phyloP scores from a whole-genome alignment of 352 stramenopile genomes.

The Globisporangium cystogenes region DNA sequence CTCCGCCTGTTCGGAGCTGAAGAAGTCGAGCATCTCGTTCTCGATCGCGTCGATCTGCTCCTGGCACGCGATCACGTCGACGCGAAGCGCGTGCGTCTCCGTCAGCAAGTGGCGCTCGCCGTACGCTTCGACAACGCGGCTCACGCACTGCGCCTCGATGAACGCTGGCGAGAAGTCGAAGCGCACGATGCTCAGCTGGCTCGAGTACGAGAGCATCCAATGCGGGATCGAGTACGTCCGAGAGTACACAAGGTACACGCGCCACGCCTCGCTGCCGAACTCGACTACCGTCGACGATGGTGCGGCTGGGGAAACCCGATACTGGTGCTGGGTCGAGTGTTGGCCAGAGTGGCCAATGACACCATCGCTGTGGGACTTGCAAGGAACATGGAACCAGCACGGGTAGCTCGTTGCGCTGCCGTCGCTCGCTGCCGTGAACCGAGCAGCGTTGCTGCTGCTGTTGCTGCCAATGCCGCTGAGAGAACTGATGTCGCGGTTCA shows the following conservation, averaged over 20 bases:
- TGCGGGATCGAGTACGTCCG: slow-evolving; percentile 16
- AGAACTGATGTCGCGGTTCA: slow-evolving; percentile 42
- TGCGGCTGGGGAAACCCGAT: not conserved
- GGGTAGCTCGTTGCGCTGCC: not conserved
- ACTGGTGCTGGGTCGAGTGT: not conserved
- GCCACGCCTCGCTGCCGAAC: slow-evolving; percentile 36
- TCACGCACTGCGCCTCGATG: slow-evolving; percentile 22
- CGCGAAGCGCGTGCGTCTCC: slow-evolving; percentile 35
- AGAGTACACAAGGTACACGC: slow-evolving; percentile 47
- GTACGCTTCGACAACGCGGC: slow-evolving; percentile 27
- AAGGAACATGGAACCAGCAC: slow-evolving; percentile 12
- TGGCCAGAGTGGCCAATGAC: not conserved
- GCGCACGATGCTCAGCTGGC: slow-evolving; percentile 32
- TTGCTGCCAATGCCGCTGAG: slow-evolving; percentile 10
- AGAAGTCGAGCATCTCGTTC: slow-evolving; percentile 58
- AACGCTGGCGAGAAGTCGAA: slow-evolving; percentile 37
- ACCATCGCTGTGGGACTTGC: not conserved
- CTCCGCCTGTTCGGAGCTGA: slow-evolving; percentile 29
- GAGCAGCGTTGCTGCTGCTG: not conserved
- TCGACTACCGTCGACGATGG: slow-evolving; percentile 13
- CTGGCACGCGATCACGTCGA: slow-evolving; percentile 42
- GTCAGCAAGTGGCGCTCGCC: slow-evolving; percentile 32
- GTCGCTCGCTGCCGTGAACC: not conserved
- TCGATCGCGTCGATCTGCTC: slow-evolving; percentile 55
- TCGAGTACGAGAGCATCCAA: slow-evolving; percentile 39